Percentiles rank a stretch among this genome's conserved stretches.
Evolutionary conservation across 257 asterid species (phyloP).

Genomic region (Fraxinus pennsylvanica): DNA sequence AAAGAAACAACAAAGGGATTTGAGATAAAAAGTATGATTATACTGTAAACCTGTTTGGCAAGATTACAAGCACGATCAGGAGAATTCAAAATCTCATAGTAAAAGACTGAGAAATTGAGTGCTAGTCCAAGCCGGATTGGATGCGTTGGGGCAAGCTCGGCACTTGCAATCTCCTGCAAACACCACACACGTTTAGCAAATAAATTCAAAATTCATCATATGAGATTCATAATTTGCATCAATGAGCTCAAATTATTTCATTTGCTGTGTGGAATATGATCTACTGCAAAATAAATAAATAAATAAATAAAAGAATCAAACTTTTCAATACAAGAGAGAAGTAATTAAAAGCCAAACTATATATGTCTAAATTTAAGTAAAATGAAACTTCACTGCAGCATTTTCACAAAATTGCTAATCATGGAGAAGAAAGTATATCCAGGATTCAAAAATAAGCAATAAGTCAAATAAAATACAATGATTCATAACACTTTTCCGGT

Average conservation of each 20-base stretch:
- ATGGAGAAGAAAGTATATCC: not conserved
- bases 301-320: not conserved
- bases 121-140: slow-evolving; percentile 61
- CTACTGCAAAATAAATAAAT: not conserved
- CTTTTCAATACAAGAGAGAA: not conserved
- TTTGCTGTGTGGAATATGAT: not conserved
- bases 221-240: slow-evolving; percentile 3
- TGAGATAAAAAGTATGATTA: not conserved
- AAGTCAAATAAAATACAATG: not conserved
- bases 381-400: not conserved
- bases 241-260: slow-evolving; percentile 6
- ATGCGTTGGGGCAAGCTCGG: slow-evolving; percentile 56
- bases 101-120: slow-evolving; percentile 58
- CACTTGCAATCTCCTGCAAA: slow-evolving; percentile 46
- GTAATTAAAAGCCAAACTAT: not conserved
- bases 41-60: slow-evolving; percentile 49
- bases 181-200: not conserved
- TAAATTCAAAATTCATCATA: not conserved
- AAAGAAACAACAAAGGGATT: not conserved
- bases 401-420: not conserved
- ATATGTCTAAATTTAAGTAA: not conserved
- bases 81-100: slow-evolving; percentile 57
- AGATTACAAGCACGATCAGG: slow-evolving; percentile 59
- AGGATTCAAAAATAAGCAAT: not conserved
- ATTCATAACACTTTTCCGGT: no score